Evolutionary conservation across 2,329 filamentous ascomycete genomes (phyloP).

Genomic region (Bipolaris bicolor): DNA sequence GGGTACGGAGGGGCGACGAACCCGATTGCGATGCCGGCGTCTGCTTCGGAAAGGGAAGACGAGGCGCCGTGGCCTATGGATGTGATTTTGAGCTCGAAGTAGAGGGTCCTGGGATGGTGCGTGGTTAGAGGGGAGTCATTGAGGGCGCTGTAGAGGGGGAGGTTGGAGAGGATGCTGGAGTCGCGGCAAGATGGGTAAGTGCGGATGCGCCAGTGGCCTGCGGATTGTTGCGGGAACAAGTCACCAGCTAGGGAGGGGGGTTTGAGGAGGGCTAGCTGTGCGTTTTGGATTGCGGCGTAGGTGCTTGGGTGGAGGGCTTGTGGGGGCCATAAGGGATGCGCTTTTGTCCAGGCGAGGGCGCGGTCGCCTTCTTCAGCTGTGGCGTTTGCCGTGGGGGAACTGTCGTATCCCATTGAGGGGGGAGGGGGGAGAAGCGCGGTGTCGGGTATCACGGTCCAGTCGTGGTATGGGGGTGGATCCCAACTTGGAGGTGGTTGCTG

Average conservation of each 20-base stretch:
- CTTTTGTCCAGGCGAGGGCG: constrained; percentile 69
- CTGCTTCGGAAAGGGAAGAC: constrained; percentile 45
- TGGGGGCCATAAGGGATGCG: constrained; percentile 65
- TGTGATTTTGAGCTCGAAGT: constrained; percentile 72
- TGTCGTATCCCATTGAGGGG: constrained; percentile 69
- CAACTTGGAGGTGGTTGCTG: constrained; percentile 45
- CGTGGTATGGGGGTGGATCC: constrained; percentile 66
- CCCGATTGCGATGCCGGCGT: constrained; percentile 69
- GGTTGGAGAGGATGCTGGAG: constrained; percentile 68
- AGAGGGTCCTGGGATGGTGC: constrained; percentile 63
- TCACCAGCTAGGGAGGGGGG: constrained; percentile 43
- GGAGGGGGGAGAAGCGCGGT: constrained; percentile 75
- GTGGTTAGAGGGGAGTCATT: constrained; percentile 64
- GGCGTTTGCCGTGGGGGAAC: constrained; percentile 73
- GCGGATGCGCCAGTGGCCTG: constrained; percentile 53
- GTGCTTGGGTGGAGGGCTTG: constrained; percentile 57
- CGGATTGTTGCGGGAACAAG: constrained; percentile 54
- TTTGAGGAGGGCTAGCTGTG: constrained; percentile 56
- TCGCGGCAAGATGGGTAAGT: constrained; percentile 59
- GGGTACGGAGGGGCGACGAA: constrained; percentile 78
- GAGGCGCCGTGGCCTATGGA: constrained; percentile 46
- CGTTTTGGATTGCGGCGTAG: constrained; percentile 56
- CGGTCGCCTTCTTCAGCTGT: constrained; percentile 66
- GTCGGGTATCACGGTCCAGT: constrained; percentile 77
- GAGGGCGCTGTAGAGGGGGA: constrained; percentile 70